phyloP scores from a whole-genome alignment of 2,329 filamentous ascomycete genomes.

The Diaporthe aspalathi region DNA sequence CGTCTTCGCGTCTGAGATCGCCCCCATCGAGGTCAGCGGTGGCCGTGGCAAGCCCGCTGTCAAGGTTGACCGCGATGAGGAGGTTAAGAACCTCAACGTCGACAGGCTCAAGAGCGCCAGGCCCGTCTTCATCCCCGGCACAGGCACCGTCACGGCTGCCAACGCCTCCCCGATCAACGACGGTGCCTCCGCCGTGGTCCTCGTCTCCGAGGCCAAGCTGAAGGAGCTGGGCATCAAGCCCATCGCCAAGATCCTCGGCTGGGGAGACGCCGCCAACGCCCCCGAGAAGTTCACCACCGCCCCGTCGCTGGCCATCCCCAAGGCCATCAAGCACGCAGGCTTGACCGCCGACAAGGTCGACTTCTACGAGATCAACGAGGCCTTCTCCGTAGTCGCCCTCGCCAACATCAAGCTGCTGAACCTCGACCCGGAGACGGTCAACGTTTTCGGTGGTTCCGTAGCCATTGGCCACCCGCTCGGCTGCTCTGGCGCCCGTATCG shows the following conservation, averaged over 20 bases:
- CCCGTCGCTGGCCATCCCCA: conserved; percentile 93
- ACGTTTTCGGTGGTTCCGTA: conserved; percentile 93
- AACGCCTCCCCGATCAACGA: conserved; percentile 98
- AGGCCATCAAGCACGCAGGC: conserved; percentile 95
- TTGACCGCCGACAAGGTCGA: conserved; percentile 83
- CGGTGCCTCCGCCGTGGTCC: conserved; percentile 89
- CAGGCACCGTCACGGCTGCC: conserved; percentile 92
- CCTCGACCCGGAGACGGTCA: conserved; percentile 86
- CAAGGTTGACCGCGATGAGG: conserved; percentile 87
- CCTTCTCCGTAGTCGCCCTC: conserved; percentile 95
- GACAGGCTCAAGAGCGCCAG: conserved; percentile 88
- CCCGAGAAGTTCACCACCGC: conserved; percentile 97
- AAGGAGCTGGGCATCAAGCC: conserved; percentile 93
- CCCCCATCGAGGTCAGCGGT: conserved; percentile 86
- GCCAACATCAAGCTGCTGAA: conserved; percentile 94
- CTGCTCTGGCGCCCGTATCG: conserved; percentile 91
- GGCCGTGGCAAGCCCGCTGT: conserved; percentile 90
- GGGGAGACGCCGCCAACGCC: conserved; percentile 92
- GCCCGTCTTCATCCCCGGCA: conserved; percentile 81
- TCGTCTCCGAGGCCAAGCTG: conserved; percentile 93
- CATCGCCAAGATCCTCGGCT: conserved; percentile 95
- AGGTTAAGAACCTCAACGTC: conserved; percentile 92
- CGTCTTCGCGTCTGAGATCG: conserved; percentile 86
- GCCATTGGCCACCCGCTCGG: conserved; percentile 96
- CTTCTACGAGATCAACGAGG: conserved; percentile 99